Evolutionary conservation across 139 green algal genomes (phyloP), one percentile per base, ranked within the genome.

Genomic region (Chlamydomonas schloesseri): DNA sequence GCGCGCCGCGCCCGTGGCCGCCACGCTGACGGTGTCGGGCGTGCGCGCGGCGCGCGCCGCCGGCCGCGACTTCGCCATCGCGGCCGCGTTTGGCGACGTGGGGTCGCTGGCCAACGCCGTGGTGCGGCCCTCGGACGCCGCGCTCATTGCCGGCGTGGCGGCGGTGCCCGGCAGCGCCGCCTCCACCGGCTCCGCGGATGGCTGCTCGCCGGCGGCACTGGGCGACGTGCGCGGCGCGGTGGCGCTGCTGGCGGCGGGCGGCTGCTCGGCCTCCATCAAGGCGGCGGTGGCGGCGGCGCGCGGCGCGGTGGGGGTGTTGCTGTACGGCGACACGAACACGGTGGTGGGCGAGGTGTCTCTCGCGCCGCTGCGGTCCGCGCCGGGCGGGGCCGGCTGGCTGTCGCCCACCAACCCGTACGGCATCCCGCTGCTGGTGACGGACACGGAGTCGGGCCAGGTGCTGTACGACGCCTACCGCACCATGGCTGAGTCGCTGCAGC

Each of bases 171-270:
- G 18, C 20, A 60, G 55, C 24, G 26, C 11, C 42, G 42, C 28
- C 20, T 42, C 26, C 42, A 74, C 14, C 21, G 69, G 37, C 31
- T 8, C 55, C 34, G 20, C 36, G 9, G 76, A 73, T 5, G 76
- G 60, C 1, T 71, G 62, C 36, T 33, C 11, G 17, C 4, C 29
- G 9, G 28, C 13, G 29, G 11, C 1, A 4, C 18, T 75, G n/a
- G 78, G 64, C 26, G 42, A 84, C 64, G 6, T 84, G 37, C 36
- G 29, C 1, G 78, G 64, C 18, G 28, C 24, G 42, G 64, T 84
- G 15, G 78, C 78, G 64, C 62, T 84, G 64, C 8, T 84, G 64
- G 21, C 42, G 29, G 64, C 62, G 17, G 78, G 78, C 8, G 78
- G 78, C 17, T 84, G 78, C 46, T 8, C 23, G 10, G 18, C 50